Evolutionary conservation across 2,329 filamentous ascomycete species (phyloP), one percentile per base, ranked within the genome.

Genomic region (Aspergillus pseudotamarii): DNA sequence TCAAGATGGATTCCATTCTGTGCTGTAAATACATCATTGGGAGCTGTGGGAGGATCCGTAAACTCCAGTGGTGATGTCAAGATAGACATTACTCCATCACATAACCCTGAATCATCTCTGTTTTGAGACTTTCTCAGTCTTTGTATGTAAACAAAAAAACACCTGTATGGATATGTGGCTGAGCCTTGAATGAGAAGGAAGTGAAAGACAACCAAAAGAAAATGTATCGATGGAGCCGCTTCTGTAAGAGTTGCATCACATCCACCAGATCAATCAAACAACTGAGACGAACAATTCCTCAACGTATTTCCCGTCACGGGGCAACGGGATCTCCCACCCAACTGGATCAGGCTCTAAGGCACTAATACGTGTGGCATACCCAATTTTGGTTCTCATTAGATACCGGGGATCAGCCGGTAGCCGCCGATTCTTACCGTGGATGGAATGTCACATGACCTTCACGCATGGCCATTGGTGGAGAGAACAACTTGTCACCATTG

Each of bases 371-470:
- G 19, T 21, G 6, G n/a, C 28, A 26, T 36, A 60, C 56, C 11
- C 34, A 21, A 38, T 8, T 6, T 6, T 41, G 14, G 64, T 64
- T 64, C 60, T 54, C 48, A 60, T 8, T 28, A 21, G 61, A 68
- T 68, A 68, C 68, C 66, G 67, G 66, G 66, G 66, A 63, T 69
- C 66, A 60, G 51, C 50, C 61, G 61, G 54, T 61, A 26, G 32
- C 10, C 56, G 61, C 41, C 21, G 56, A 59, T 61, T 45, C 43
- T 30, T 62, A 43, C 66, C 43, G 5, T 6, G 53, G 57, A 9
- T 2, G 53, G 53, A 9, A 55, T 41, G 6, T 11, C 30, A 53
- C 28, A 41, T 28, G 21, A 26, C 12, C 36, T 12, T 4, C 0
- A 0, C 1, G 1, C 3, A 16, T 16, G 11, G 1, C 54, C 3